Conservation (phyloP, 2,329 filamentous ascomycete species). For the Sclerotinia sclerotiorum region DNA sequence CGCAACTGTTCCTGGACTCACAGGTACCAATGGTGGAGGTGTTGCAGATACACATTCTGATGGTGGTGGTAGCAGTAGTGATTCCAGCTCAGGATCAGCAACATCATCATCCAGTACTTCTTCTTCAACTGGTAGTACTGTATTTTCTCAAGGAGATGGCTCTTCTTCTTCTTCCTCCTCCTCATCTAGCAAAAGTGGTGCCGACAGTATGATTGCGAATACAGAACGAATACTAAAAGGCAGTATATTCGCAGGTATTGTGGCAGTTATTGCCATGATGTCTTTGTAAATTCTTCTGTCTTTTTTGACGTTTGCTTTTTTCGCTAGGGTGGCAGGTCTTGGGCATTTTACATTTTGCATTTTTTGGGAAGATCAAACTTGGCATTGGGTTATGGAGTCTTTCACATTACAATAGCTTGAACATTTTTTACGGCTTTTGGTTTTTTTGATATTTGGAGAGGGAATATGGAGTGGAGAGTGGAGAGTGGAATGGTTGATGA, state of each 20-base stretch:
- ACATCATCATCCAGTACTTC: conserved; percentile 28
- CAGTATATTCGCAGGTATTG: conserved; percentile 38
- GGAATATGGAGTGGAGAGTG: not conserved
- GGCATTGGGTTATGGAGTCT: not conserved
- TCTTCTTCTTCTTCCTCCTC: conserved; percentile 3
- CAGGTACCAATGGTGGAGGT: conserved; percentile 45
- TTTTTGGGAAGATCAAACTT: conserved; percentile 1
- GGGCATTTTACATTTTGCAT: not conserved
- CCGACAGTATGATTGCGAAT: conserved; percentile 31
- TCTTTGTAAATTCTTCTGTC: conserved; percentile 31
- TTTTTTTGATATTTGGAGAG: not conserved
- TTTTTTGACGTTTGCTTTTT: not conserved
- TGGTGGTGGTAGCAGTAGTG: not conserved
- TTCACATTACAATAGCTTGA: not conserved
- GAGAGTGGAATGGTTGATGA: not conserved
- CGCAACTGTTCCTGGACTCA: conserved; percentile 56
- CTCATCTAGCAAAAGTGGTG: conserved; percentile 26
- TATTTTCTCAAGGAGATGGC: conserved; percentile 39
- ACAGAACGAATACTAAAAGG: conserved; percentile 37
- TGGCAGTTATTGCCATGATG: conserved; percentile 40
- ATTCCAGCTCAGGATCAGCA: conserved; percentile 24
- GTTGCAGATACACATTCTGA: conserved; percentile 2
- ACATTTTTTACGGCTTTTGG: not conserved
- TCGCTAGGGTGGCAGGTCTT: not conserved
- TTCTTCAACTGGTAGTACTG: conserved; percentile 31